Conservation (phyloP, 202 grass and related monocot species). For the Zizania palustris region DNA sequence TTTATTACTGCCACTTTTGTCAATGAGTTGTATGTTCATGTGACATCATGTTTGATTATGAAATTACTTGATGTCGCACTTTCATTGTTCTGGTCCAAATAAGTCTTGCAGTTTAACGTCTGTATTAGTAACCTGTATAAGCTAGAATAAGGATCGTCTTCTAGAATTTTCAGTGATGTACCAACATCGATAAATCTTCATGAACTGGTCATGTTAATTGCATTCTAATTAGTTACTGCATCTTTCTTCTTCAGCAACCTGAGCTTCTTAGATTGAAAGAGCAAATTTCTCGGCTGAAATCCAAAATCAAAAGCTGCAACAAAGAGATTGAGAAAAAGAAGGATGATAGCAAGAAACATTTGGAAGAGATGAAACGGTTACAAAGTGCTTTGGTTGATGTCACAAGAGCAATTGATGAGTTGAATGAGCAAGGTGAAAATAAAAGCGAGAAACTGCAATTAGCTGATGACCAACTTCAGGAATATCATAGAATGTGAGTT, state of each 20-base stretch:
- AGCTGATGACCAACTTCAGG: conserved; percentile 77
- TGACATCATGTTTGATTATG: not conserved
- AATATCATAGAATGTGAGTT: conserved; percentile 96
- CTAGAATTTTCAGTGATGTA: conserved; percentile 11
- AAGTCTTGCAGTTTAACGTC: conserved; percentile 5
- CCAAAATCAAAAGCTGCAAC: conserved; percentile 96
- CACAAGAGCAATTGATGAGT: conserved; percentile 58
- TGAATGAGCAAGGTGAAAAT: conserved; percentile 73
- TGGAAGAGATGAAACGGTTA: conserved; percentile 73
- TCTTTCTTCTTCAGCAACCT: conserved; percentile 74
- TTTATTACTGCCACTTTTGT: not conserved
- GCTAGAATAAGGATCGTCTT: conserved; percentile 28
- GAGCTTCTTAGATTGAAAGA: conserved; percentile 94
- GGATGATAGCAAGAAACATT: conserved; percentile 83
- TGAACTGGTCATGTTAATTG: conserved; percentile 21
- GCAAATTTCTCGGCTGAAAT: conserved; percentile 88
- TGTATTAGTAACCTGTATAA: conserved; percentile 20
- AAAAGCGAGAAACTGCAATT: conserved; percentile 81
- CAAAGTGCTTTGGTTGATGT: conserved; percentile 78
- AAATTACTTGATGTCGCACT: conserved; percentile 7
- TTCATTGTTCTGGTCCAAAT: conserved; percentile 1
- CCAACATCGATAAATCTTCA: not conserved
- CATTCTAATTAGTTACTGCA: conserved; percentile 22
- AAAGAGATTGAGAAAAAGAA: conserved; percentile 98
- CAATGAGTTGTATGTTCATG: conserved; percentile 22